Evolutionary conservation across 805 yeast genomes (phyloP).

Genomic region (Candida namnaoensis): DNA sequence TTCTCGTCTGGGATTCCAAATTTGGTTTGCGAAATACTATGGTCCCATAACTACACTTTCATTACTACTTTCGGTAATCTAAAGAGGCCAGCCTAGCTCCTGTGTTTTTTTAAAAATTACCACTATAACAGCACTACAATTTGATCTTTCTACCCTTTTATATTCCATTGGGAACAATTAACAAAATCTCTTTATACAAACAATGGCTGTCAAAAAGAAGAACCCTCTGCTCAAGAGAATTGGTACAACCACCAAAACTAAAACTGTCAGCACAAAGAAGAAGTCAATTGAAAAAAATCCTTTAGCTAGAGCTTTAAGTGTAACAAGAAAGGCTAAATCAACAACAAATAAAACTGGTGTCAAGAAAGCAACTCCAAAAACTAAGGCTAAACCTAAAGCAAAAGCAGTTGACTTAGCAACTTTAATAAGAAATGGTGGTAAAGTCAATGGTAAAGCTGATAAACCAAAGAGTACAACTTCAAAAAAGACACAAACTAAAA

Average conservation of each 20-base stretch:
- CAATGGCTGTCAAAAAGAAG: not conserved
- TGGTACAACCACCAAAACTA: not conserved
- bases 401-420: not conserved
- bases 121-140: not conserved
- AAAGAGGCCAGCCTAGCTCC: no score
- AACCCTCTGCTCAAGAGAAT: not conserved
- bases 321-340: not conserved
- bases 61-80: no score
- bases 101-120: not conserved
- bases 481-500: not conserved
- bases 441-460: no score
- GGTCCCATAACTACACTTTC: no score
- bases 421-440: not conserved
- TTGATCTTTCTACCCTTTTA: no score
- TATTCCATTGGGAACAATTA: not conserved
- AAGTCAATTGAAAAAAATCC: not conserved
- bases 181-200: no score
- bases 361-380: no score
- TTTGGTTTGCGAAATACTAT: not conserved
- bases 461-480: no score
- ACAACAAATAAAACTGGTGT: no score
- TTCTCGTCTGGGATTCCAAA: not conserved
- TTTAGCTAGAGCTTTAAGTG: not conserved
- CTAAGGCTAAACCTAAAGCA: no score
- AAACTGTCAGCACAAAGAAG: not conserved